Evolutionary conservation across 257 asterid genomes (phyloP), one percentile per base, ranked within the genome.

Genomic region (Lavandula angustifolia): DNA sequence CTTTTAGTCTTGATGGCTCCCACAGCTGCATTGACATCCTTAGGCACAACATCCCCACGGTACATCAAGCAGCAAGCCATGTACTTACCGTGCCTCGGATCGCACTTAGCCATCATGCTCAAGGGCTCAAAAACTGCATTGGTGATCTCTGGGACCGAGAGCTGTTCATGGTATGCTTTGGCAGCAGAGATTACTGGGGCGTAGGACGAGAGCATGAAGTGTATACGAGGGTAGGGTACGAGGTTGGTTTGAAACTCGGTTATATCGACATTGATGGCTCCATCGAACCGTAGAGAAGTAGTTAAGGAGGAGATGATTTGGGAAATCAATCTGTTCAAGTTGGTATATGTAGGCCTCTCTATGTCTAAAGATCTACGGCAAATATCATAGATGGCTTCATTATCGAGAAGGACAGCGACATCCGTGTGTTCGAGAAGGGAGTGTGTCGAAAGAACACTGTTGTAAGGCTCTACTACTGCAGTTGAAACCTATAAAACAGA

Each of bases 41-140:
- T 88, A 43, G 96, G 96, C 29, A 86, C 95, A 35, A 88, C 95
- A 35, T 88, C 95, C 33, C 96, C 96, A 43, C 96, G 96, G 74
- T 86, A 84, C 96, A 88, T 89, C 86, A 89, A 75, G 54, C 96
- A 87, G 79, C 97, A 90, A n/a, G 97, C 97, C 97, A 90, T 90
- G 76, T 87, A 90, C 51, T 89, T 89, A 51, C 95, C 95, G 32
- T 89, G 97, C 75, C 97, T 89, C 0, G 96, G 97, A 57, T 90
- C 97, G 72, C 97, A 90, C 59, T 90, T 90, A 9, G 96, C 96
- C 97, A 90, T 90, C 97, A 90, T 90, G 73, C 96, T 90, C 3
- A 96, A 81, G 2, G 97, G 97, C 77, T 90, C 97, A 68, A 87
- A 87, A 33, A 90, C 97, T 2, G 96, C 83, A 71, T 87, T 90